These are phyloP conservation scores for Ceratocystis alfenasii DNA, from an alignment of 2,329 filamentous ascomycete species.

Conservation along the genomic window DNA sequence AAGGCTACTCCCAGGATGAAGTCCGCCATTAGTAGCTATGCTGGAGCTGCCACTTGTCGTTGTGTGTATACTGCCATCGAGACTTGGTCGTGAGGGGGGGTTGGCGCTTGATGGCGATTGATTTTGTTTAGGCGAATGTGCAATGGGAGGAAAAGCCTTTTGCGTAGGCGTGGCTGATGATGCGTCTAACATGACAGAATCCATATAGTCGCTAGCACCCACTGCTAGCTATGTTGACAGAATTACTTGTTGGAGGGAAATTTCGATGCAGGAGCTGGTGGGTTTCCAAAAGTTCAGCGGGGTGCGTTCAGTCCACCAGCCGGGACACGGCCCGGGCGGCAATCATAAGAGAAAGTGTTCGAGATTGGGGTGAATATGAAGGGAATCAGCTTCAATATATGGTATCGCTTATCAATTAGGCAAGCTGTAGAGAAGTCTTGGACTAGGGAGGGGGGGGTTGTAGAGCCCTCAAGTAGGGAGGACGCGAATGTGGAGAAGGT, in stretches of 20 bases:
- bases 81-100: conserved; percentile 25
- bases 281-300: conserved; percentile 14
- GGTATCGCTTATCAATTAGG: not conserved
- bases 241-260: not conserved
- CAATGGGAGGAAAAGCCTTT: conserved; percentile 34
- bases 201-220: conserved; percentile 3
- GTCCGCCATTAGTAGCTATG: conserved; percentile 34
- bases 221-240: conserved; percentile 4
- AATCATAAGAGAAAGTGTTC: conserved; percentile 22
- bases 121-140: conserved; percentile 23
- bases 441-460: not conserved
- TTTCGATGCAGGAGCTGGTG: not conserved
- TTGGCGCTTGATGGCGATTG: conserved; percentile 32
- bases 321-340: conserved; percentile 22
- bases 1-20: conserved; percentile 43
- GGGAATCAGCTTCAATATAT: not conserved
- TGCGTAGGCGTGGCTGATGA: conserved; percentile 41
- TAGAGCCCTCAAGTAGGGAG: conserved; percentile 7
- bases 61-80: conserved; percentile 40
- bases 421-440: conserved; percentile 1
- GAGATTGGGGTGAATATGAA: not conserved
- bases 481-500: conserved; percentile 5
- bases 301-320: conserved; percentile 22
- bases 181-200: conserved; percentile 39
- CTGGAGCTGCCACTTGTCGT: conserved; percentile 33